These are phyloP conservation scores for Dactylellina leptospora DNA, from an alignment of 2,329 filamentous ascomycete genomes.

Conservation along the genomic window DNA sequence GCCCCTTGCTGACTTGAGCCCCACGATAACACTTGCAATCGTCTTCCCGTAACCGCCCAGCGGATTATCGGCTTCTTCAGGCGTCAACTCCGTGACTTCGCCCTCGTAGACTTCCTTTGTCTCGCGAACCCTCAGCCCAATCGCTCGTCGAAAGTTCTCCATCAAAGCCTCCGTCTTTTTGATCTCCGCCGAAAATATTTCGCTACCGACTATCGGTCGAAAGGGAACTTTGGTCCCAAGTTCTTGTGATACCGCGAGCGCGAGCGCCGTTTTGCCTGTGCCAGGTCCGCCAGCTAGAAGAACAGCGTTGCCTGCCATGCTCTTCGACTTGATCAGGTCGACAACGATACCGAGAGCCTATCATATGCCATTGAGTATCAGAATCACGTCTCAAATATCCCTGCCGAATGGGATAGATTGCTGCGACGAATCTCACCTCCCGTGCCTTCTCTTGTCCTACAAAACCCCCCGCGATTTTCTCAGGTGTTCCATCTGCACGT, in stretches of 20 bases:
- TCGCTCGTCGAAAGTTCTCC: conserved; percentile 98
- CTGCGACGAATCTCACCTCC: conserved; percentile 71
- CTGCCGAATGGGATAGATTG: background rate
- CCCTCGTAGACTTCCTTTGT: conserved; percentile 99
- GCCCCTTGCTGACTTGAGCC: conserved; percentile 91
- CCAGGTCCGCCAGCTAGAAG: conserved; percentile 92
- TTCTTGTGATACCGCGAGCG: conserved; percentile 94
- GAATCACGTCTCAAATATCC: background rate
- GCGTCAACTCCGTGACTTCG: conserved; percentile 95
- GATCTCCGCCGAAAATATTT: conserved; percentile 96
- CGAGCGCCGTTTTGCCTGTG: conserved; percentile 96
- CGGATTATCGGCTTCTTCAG: conserved; percentile 97
- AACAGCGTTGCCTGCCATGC: conserved; percentile 95
- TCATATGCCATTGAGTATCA: conserved; percentile 20
- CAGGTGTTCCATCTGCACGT: conserved; percentile 83
- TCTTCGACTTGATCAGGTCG: conserved; percentile 93
- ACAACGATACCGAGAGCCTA: conserved; percentile 95
- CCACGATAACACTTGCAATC: conserved; percentile 93
- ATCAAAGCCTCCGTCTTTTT: conserved; percentile 99
- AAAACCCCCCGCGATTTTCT: conserved; percentile 81
- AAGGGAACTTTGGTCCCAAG: conserved; percentile 98
- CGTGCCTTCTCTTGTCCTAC: conserved; percentile 86
- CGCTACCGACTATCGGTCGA: conserved; percentile 96
- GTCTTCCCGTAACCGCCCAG: conserved; percentile 96
- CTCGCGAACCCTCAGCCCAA: conserved; percentile 91